Base-by-base conservation (phyloP, 2,329 filamentous ascomycete genomes). In the Alternaria angustiovoidea region DNA sequence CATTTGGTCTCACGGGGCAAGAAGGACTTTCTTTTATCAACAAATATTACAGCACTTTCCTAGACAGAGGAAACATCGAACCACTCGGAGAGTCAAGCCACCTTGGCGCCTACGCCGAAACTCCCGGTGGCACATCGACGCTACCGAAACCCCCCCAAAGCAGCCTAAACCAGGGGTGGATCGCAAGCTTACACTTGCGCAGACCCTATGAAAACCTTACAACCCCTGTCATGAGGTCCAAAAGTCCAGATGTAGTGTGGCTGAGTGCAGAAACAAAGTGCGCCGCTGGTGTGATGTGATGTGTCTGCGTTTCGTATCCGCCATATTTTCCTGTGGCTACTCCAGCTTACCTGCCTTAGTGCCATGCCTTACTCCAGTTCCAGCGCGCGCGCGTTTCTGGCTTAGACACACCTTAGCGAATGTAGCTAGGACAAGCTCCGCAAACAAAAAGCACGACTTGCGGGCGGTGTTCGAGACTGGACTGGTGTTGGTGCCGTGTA, bases 221-320 rank as follows among this genome's bases (percentile, higher is more conserved):
- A n/a, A 22, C 46, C 46, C 46, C 14, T 49, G 30, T 49, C 5
- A 7, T 52, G 22, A 51, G 16, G 61, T 62, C 59, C 59, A 62
- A 51, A 68, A 59, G 59, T 39, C 46, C 46, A 49, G 46, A 49
- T 11, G 46, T 32, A 42, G 54, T 61, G 65, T 70, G 67, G 67
- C 67, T 68, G 59, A 65, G 67, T 53, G 28, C 32, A 38, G 47
- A 56, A 53, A 8, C 18, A 41, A 32, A 9, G 26, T 54, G 30
- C 38, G 39, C 41, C 39, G 20, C n/a, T 28, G 18, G 38, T 22
- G 18, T 32, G 46, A 34, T 24, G 30, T 36, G 46, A 48, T 48
- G 46, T 48, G 46, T 48, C 46, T 48, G 30, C 46, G 46, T 48
- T 48, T 48, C 46, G 46, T 49, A 49, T 49, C 16, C 22, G 28